These are phyloP conservation scores for Neofusicoccum sp. DNA, from an alignment of 2,329 filamentous ascomycete genomes.

Conservation along the genomic window DNA sequence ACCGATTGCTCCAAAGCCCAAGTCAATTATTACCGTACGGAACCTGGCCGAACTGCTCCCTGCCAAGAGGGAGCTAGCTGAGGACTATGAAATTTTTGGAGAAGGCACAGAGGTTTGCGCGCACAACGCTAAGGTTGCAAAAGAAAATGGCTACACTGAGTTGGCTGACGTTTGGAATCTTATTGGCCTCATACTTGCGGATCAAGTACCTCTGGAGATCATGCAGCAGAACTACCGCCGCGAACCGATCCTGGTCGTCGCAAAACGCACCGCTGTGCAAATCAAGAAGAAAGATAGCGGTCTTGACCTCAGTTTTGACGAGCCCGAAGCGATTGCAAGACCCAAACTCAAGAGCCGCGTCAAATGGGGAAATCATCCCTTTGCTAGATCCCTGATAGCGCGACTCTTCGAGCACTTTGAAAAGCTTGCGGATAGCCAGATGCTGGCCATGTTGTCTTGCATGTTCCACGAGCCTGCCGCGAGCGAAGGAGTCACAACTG, in stretches of 20 bases:
- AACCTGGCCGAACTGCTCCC: conserved; percentile 70
- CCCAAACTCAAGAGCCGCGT: conserved; percentile 45
- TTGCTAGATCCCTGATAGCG: conserved; percentile 56
- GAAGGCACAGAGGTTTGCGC: conserved; percentile 77
- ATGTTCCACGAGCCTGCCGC: conserved; percentile 53
- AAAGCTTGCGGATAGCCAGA: conserved; percentile 59
- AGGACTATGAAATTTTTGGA: conserved; percentile 80
- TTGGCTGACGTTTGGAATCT: conserved; percentile 82
- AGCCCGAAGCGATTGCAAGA: conserved; percentile 38
- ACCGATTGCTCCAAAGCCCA: conserved; percentile 44
- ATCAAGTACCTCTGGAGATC: conserved; percentile 70
- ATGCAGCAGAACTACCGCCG: conserved; percentile 54
- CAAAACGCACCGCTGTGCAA: conserved; percentile 58
- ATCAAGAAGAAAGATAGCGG: conserved; percentile 51
- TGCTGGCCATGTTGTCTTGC: conserved; percentile 65
- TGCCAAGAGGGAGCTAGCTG: conserved; percentile 72
- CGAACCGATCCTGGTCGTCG: conserved; percentile 67
- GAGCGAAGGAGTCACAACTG: conserved; percentile 38
- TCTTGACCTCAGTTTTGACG: conserved; percentile 48
- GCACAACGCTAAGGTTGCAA: conserved; percentile 78
- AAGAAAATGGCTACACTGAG: conserved; percentile 67
- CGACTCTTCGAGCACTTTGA: conserved; percentile 61
- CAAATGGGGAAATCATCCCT: conserved; percentile 58
- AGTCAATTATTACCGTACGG: conserved; percentile 73
- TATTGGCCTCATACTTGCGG: conserved; percentile 71